These are phyloP conservation scores for Penicillium freii DNA, from an alignment of 2,329 filamentous ascomycete species.

Conservation along the genomic window DNA sequence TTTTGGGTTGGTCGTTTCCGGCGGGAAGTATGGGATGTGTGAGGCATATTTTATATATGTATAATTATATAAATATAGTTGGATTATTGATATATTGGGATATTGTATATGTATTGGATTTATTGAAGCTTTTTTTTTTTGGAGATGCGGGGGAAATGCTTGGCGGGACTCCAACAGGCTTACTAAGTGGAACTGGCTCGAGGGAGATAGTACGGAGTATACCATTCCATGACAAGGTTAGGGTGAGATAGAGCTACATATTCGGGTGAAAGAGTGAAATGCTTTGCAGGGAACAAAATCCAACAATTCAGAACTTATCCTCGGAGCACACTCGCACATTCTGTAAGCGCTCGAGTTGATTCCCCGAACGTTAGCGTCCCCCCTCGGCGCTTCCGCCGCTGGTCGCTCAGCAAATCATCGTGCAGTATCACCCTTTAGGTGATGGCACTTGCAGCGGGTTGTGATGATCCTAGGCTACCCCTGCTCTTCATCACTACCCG, in stretches of 20 bases:
- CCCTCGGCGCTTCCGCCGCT: conserved; percentile 32
- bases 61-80: not conserved
- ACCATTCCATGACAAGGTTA: not conserved
- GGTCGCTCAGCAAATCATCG: conserved; percentile 28
- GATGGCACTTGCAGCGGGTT: conserved; percentile 36
- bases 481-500: conserved; percentile 10
- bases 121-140: conserved; percentile 8
- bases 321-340: not conserved
- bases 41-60: conserved; percentile 32
- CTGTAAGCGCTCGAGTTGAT: conserved; percentile 28
- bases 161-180: not conserved
- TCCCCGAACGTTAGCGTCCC: conserved; percentile 25
- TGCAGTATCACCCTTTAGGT: conserved; percentile 17
- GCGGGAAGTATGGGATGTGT: conserved; percentile 33
- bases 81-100: no score
- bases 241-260: not conserved
- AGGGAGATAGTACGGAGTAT: not conserved
- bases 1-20: conserved; percentile 31
- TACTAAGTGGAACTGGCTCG: not conserved
- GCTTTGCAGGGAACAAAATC: not conserved
- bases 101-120: not conserved
- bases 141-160: conserved; percentile 10
- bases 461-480: conserved; percentile 23
- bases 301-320: not conserved
- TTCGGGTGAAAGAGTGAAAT: not conserved